A percentile compares a stretch with the other conserved stretches of the same genome.
These are phyloP conservation scores for Vaccinium myrtillus DNA, from an alignment of 148 eudicot genomes.

Conservation along the genomic window DNA sequence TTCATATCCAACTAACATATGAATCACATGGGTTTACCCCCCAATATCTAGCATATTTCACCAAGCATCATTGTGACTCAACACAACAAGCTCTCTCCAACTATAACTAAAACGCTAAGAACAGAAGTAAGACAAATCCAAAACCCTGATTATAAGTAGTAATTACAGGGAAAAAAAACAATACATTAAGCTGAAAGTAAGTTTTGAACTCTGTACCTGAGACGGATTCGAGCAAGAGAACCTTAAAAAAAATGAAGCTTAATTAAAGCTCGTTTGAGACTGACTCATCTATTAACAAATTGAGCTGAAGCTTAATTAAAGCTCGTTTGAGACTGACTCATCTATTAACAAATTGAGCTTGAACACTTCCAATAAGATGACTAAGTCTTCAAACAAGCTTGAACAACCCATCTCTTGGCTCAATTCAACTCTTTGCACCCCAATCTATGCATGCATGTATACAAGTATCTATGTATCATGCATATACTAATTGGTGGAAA, in stretches of 20 bases:
- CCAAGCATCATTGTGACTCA: neutral
- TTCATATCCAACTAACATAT: neutral
- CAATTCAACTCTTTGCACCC: neutral
- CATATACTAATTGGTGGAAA: neutral
- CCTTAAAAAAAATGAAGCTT: neutral
- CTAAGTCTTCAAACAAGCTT: neutral
- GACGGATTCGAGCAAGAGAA: constrained; percentile 12
- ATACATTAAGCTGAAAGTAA: constrained; percentile 11
- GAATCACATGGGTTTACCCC: neutral
- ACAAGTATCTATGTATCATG: neutral
- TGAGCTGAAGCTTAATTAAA: neutral
- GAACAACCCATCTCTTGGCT: neutral
- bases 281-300: neutral
- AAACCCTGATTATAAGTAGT: neutral
- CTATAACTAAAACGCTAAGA: constrained; percentile 7
- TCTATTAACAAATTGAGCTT: neutral
- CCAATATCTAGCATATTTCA: neutral
- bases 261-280: neutral
- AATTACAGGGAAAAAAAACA: neutral
- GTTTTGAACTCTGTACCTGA: constrained; percentile 10
- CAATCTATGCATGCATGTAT: neutral
- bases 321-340: neutral
- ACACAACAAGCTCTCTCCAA: neutral
- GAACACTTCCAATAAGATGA: neutral
- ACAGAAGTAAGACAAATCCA: neutral